Conservation (phyloP, 2,329 filamentous ascomycete genomes). For the Fusarium sp. region DNA sequence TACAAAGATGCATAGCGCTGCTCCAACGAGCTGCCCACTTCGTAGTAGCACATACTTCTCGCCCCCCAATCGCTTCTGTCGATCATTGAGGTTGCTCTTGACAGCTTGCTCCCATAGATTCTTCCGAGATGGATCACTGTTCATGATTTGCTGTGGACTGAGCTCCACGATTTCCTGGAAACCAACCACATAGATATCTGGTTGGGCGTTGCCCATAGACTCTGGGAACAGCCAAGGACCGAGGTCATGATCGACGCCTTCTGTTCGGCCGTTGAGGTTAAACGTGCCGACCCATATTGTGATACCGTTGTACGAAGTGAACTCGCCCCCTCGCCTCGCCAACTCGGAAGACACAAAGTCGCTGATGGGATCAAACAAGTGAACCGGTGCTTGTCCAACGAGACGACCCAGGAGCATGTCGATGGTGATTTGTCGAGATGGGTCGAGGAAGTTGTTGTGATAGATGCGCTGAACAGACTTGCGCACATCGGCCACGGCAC, state of each 20-base stretch:
- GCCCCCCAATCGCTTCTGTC: conserved; percentile 72
- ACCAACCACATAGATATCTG: conserved; percentile 88
- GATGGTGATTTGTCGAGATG: conserved; percentile 91
- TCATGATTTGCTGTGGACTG: conserved; percentile 99
- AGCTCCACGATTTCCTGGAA: conserved; percentile 99
- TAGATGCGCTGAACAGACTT: conserved; percentile 96
- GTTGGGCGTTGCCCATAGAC: conserved; percentile 68
- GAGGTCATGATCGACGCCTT: conserved; percentile 82
- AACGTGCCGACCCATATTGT: conserved; percentile 90
- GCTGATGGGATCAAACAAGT: conserved; percentile 93
- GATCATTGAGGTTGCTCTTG: conserved; percentile 78
- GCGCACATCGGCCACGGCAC: conserved; percentile 91
- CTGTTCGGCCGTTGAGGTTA: conserved; percentile 90
- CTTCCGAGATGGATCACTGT: conserved; percentile 89
- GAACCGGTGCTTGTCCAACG: conserved; percentile 84
- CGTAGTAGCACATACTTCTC: conserved; percentile 90
- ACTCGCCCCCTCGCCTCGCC: conserved; percentile 75
- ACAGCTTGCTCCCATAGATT: conserved; percentile 90
- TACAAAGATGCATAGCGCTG: conserved; percentile 92
- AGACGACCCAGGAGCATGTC: conserved; percentile 90
- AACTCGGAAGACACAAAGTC: conserved; percentile 88
- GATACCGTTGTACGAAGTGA: conserved; percentile 78
- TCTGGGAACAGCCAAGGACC: conserved; percentile 86
- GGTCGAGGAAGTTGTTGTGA: conserved; percentile 98
- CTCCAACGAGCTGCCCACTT: conserved; percentile 94